Evolutionary conservation across 1,284 basidiomycete species (phyloP).

Genomic region (Fistulina hepatica): DNA sequence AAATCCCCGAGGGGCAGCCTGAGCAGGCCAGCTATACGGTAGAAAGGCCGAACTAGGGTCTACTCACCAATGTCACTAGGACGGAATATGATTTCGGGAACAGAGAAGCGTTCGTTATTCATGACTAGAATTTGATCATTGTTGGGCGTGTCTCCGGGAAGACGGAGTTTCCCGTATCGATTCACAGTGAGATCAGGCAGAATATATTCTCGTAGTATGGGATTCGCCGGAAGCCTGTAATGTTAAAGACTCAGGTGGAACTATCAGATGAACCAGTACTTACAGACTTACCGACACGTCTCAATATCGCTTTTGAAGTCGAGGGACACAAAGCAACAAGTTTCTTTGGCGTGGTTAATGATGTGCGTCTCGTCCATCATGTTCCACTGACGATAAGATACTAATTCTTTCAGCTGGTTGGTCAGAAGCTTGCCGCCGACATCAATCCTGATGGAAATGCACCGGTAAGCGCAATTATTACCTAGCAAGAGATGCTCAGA

Average conservation of each 20-base stretch:
- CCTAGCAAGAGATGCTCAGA: neutral
- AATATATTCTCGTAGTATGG: slow-evolving; percentile 79
- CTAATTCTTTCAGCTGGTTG: slow-evolving; percentile 87
- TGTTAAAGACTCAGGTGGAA: no score
- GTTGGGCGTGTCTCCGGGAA: slow-evolving; percentile 28
- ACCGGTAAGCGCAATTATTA: slow-evolving; percentile 8
- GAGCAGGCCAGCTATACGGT: no score
- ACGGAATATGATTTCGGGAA: slow-evolving; percentile 83
- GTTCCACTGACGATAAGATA: slow-evolving; percentile 94
- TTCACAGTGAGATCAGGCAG: slow-evolving; percentile 75
- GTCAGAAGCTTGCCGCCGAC: slow-evolving; percentile 91
- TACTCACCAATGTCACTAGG: slow-evolving; percentile 78
- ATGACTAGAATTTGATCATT: slow-evolving; percentile 73
- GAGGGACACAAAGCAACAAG: slow-evolving; percentile 78
- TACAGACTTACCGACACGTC: slow-evolving; percentile 62
- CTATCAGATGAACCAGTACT: no score
- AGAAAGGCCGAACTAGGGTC: slow-evolving; percentile 5
- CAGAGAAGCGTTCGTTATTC: slow-evolving; percentile 82
- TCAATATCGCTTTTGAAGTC: slow-evolving; percentile 70
- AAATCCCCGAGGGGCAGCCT: no score
- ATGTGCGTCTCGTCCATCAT: slow-evolving; percentile 96
- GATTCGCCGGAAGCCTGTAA: slow-evolving; percentile 43
- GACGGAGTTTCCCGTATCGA: slow-evolving; percentile 51
- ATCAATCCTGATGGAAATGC: slow-evolving; percentile 55
- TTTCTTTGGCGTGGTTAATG: slow-evolving; percentile 84